These are phyloP conservation scores for Uronychia setigera DNA, from an alignment of 73 alveolate species.

Conservation along the genomic window DNA sequence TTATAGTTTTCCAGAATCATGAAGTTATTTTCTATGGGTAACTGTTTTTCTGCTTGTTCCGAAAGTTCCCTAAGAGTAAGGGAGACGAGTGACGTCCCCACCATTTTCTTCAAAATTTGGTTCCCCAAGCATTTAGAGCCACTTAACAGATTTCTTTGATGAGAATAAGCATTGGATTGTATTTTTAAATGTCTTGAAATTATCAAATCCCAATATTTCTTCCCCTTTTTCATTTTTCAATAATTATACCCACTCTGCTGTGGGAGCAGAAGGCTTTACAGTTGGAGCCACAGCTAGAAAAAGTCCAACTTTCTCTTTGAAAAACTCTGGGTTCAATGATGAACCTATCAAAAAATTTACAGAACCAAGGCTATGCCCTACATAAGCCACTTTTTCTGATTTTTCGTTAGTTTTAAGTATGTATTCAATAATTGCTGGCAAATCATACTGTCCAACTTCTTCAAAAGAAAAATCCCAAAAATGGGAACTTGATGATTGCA, in stretches of 20 bases:
- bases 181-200: too few relatives aligned
- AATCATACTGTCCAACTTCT: conserved; percentile 77
- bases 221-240: too few relatives aligned
- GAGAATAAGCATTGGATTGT: too few relatives aligned
- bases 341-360: background rate
- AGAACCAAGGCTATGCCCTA: background rate
- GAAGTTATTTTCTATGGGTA: conserved; percentile 17
- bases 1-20: background rate
- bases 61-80: too few relatives aligned
- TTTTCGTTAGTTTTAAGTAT: conserved; percentile 44
- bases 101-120: too few relatives aligned
- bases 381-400: conserved; percentile 30
- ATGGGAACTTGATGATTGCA: conserved; percentile 15
- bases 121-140: too few relatives aligned
- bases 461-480: conserved; percentile 72
- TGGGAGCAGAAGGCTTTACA: too few relatives aligned
- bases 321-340: background rate
- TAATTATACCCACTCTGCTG: too few relatives aligned
- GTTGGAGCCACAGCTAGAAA: conserved; percentile 1
- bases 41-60: conserved; percentile 20
- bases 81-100: too few relatives aligned
- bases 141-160: too few relatives aligned
- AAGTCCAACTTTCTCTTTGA: background rate
- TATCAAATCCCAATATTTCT: too few relatives aligned
- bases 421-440: conserved; percentile 78